A percentile compares a stretch with the other conserved stretches of the same genome.
Evolutionary conservation across 345 rosid genomes (phyloP).

Genomic region (Durio zibethinus): DNA sequence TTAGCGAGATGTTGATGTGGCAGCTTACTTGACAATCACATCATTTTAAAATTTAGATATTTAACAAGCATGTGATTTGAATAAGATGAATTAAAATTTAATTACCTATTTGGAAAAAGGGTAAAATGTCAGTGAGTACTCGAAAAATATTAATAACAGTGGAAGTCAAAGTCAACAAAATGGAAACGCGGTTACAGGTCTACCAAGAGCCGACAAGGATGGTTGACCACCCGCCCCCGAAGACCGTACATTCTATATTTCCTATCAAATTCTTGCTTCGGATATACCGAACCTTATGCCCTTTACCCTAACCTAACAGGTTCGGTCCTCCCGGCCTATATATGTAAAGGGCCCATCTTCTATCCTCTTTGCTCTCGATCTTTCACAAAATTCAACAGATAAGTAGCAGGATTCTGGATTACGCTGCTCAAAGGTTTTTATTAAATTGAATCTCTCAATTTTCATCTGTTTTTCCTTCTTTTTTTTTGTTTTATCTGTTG

Average conservation of each 20-base stretch:
- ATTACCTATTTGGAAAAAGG: too few relatives aligned
- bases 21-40: too few relatives aligned
- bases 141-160: too few relatives aligned
- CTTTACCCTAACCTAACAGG: not conserved
- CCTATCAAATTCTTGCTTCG: not conserved
- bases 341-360: not conserved
- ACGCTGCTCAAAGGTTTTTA: not conserved
- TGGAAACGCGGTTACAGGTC: not conserved
- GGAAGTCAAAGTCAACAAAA: conserved; percentile 5
- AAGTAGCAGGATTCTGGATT: too few relatives aligned
- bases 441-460: not conserved
- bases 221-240: not conserved
- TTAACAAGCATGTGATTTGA: too few relatives aligned
- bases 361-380: not conserved
- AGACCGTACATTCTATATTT: not conserved
- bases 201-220: not conserved
- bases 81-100: too few relatives aligned
- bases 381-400: not conserved
- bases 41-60: too few relatives aligned
- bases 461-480: too few relatives aligned
- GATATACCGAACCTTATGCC: not conserved
- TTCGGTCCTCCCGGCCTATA: not conserved
- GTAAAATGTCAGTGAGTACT: too few relatives aligned
- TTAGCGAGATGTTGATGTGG: too few relatives aligned
- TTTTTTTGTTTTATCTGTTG: not conserved